Evolutionary conservation across 2,329 filamentous ascomycete genomes (phyloP), one percentile per base, ranked within the genome.

Genomic region (Xylariales sp.): DNA sequence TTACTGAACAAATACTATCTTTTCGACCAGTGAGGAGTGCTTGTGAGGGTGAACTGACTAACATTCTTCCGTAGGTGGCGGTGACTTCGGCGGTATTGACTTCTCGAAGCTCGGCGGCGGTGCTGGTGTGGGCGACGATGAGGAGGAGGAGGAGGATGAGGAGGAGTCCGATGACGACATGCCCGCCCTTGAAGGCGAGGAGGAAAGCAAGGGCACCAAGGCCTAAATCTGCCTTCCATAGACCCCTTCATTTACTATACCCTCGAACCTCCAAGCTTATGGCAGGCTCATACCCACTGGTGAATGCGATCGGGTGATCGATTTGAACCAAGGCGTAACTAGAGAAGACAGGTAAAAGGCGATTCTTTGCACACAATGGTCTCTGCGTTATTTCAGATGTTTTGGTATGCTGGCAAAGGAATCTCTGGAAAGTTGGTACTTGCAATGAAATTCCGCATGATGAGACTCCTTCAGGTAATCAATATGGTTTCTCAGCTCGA

Each of bases 101-200:
- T 95, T 95, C 80, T 93, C 86, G 55, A 94, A 95, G 75, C 83
- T 95, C 46, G 83, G 82, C 47, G 83, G 74, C 46, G 78, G 73
- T 48, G 78, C 66, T 33, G 59, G 54, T 31, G 52, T 60, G 46
- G 66, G 65, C 46, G 66, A 61, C 32, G 67, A 64, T 29, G 70
- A 64, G 20, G 78, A 72, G 18, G 68, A 59, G 3, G 64, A 63
- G 1, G 66, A 66, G 6, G 70, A 69, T 5, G 70, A 73, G 16
- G 70, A 72, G 3, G 76, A 75, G 10, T 76, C 76, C 4, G 79
- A 82, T 2, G 77, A 81, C 25, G 88, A 91, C n/a, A 89, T 95
- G 81, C 88, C 89, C 41, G 79, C 78, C 51, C 79, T 94, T 34
- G 84, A 87, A 61, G 81, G 74, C 19, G 79, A 81, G 43, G 75